Evolutionary conservation across 352 stramenopile genomes (phyloP).

Genomic region (Pythium rhizo-oryzae): DNA sequence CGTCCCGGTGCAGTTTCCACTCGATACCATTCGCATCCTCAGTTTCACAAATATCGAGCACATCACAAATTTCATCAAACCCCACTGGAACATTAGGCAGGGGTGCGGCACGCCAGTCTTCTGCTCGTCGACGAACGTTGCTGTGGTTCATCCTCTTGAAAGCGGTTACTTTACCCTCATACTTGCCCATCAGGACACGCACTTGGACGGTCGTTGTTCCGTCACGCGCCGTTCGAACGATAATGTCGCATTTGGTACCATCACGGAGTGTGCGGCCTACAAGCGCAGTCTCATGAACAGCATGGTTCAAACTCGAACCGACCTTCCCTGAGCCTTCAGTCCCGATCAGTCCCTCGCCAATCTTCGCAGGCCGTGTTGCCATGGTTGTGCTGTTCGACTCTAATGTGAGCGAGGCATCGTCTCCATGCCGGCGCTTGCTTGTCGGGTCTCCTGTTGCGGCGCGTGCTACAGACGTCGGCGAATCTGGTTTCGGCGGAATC

Average conservation of each 20-base stretch:
- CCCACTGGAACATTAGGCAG: too few species aligned
- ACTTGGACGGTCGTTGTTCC: not conserved
- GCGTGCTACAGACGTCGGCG: not conserved
- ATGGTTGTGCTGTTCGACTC: too few species aligned
- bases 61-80: too few species aligned
- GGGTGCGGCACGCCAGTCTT: not conserved
- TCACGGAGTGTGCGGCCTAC: not conserved
- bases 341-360: too few species aligned
- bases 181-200: not conserved
- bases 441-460: too few species aligned
- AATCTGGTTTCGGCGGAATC: not conserved
- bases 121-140: not conserved
- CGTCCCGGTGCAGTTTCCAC: too few species aligned
- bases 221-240: slow-evolving; percentile 2
- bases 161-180: not conserved
- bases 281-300: not conserved
- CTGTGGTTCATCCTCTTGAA: not conserved
- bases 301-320: not conserved
- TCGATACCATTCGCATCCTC: too few species aligned
- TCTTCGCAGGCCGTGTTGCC: too few species aligned
- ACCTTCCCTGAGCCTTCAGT: too few species aligned
- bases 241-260: slow-evolving; percentile 9
- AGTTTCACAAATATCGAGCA: too few species aligned
- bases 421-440: too few species aligned
- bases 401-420: too few species aligned